phyloP scores from a whole-genome alignment of 1,284 basidiomycete genomes.

The Malassezia japonica region DNA sequence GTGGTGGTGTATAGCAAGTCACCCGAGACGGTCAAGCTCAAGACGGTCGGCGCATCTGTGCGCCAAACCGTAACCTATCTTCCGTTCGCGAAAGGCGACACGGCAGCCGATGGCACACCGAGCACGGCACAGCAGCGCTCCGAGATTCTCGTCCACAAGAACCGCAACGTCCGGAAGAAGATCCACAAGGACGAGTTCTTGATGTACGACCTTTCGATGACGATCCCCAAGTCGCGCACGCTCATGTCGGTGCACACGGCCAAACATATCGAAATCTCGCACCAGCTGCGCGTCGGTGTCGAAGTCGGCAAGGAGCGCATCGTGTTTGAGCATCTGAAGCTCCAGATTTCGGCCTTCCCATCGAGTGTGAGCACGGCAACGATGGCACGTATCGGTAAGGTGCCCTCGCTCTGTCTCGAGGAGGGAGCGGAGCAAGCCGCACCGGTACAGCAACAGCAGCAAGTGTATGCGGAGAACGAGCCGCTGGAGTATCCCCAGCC shows the following conservation, averaged over 20 bases:
- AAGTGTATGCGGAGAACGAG: neutral
- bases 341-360: constrained; percentile 38
- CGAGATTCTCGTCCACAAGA: constrained; percentile 31
- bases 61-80: constrained; percentile 42
- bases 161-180: constrained; percentile 37
- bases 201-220: constrained; percentile 32
- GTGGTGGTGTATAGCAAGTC: constrained; percentile 29
- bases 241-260: constrained; percentile 43
- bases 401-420: constrained; percentile 29
- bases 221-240: constrained; percentile 35
- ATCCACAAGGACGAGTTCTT: constrained; percentile 40
- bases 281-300: constrained; percentile 34
- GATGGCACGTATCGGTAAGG: constrained; percentile 34
- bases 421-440: neutral
- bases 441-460: neutral
- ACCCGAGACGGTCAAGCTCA: constrained; percentile 34
- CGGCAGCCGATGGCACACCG: constrained; percentile 20
- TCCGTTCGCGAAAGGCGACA: constrained; percentile 23
- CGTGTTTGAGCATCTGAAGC: constrained; percentile 40
- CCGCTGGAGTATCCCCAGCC: neutral
- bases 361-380: constrained; percentile 20
- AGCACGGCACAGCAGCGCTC: constrained; percentile 22
- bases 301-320: constrained; percentile 40
- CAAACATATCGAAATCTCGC: constrained; percentile 43
- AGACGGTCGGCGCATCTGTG: constrained; percentile 30